phyloP scores from a whole-genome alignment of 371 early-diverging fungal species.

The Mortierella sp. region DNA sequence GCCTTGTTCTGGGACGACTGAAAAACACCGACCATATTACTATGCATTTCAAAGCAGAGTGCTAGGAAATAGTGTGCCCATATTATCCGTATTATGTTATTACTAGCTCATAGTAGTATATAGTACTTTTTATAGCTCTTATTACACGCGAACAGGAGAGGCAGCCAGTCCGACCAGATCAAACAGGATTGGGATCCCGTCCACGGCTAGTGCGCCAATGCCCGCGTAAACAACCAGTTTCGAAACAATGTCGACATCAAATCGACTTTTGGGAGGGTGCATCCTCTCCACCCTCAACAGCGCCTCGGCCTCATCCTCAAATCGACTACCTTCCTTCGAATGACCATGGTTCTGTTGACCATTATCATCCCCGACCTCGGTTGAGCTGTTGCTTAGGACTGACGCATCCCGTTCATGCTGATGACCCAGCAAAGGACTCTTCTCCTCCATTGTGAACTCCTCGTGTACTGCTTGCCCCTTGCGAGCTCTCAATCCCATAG shows the following conservation, averaged over 20 bases:
- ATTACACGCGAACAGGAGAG: constrained; percentile 28
- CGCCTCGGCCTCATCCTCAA: constrained; percentile 52
- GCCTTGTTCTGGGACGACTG: too few relatives aligned
- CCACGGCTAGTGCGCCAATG: constrained; percentile 69
- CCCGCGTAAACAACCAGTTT: constrained; percentile 78
- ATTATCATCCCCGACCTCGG: constrained; percentile 23
- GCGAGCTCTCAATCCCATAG: constrained; percentile 56
- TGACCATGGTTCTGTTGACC: neutral
- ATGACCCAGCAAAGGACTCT: constrained; percentile 7
- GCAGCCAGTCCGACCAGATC: constrained; percentile 50
- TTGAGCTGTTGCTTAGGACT: constrained; percentile 31
- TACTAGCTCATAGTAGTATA: too few relatives aligned
- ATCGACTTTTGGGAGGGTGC: constrained; percentile 62
- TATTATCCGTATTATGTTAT: constrained; percentile 2
- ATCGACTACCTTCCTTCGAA: constrained; percentile 11
- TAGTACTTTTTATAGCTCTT: too few relatives aligned
- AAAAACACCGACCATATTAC: too few relatives aligned
- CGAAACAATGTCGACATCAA: constrained; percentile 77
- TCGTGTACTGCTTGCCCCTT: constrained; percentile 30
- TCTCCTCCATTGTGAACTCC: constrained; percentile 24
- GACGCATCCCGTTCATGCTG: constrained; percentile 36
- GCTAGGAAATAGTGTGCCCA: neutral
- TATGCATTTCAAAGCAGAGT: too few relatives aligned
- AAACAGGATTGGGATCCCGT: constrained; percentile 63
- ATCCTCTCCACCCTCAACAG: constrained; percentile 62